Conservation (phyloP, 495 filamentous ascomycete genomes). For the Penicillium antarcticum region DNA sequence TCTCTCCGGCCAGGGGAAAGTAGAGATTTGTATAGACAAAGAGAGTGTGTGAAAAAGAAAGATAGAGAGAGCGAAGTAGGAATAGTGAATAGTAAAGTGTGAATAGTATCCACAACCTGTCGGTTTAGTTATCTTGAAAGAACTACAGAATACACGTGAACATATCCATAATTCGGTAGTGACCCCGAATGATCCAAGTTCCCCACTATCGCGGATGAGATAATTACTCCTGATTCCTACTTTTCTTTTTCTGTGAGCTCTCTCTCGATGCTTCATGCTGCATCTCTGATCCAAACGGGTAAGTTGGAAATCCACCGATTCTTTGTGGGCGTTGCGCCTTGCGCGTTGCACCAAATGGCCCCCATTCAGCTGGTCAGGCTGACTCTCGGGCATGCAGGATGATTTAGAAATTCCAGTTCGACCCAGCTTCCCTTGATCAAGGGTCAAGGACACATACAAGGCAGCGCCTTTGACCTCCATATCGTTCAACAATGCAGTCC, state of each 20-base stretch:
- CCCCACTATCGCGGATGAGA: slow-evolving; percentile 1
- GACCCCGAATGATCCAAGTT: slow-evolving; percentile 14
- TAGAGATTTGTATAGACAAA: neutral
- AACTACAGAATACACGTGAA: too few relatives aligned
- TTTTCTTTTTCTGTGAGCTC: slow-evolving; percentile 3
- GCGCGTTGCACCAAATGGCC: slow-evolving; percentile 10
- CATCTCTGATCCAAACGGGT: slow-evolving; percentile 14
- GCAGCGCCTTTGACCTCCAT: slow-evolving; percentile 3
- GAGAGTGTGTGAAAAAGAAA: too few relatives aligned
- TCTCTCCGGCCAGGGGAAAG: neutral
- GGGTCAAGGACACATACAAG: slow-evolving; percentile 6
- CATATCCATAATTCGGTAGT: slow-evolving; percentile 21
- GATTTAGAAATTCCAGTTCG: slow-evolving; percentile 28
- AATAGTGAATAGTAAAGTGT: too few relatives aligned
- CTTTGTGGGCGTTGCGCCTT: slow-evolving; percentile 4
- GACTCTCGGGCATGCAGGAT: slow-evolving; percentile 26
- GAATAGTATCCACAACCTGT: too few relatives aligned
- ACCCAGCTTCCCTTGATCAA: slow-evolving; percentile 22
- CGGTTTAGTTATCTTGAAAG: too few relatives aligned
- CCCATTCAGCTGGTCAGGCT: slow-evolving; percentile 15
- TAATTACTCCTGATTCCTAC: slow-evolving; percentile 12
- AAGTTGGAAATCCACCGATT: slow-evolving; percentile 12
- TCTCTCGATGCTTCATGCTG: slow-evolving; percentile 3
- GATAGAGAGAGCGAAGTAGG: too few relatives aligned
- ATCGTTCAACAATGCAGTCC: slow-evolving; percentile 26